These are phyloP conservation scores for Fraxinus pennsylvanica DNA, from an alignment of 257 asterid species.

Conservation along the genomic window DNA sequence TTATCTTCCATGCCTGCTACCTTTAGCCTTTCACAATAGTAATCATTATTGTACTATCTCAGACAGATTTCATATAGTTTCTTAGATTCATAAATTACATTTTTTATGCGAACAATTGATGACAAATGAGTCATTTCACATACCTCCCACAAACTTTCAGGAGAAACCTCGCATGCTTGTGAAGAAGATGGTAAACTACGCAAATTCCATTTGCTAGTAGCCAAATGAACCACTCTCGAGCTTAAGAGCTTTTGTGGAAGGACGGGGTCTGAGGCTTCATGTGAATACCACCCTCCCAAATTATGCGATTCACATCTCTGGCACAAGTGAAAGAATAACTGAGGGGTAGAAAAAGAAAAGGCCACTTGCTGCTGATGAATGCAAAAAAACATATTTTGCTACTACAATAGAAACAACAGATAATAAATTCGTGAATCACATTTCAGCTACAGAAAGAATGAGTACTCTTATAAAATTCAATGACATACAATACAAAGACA, in stretches of 20 bases:
- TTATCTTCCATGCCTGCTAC: too few relatives aligned
- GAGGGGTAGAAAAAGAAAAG: background rate
- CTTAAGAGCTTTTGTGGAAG: conserved; percentile 33
- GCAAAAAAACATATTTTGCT: background rate
- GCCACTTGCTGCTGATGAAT: background rate
- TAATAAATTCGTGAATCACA: background rate
- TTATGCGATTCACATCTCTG: conserved; percentile 62
- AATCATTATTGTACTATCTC: too few relatives aligned
- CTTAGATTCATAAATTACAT: background rate
- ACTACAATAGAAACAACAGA: background rate
- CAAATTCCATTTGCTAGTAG: conserved; percentile 51
- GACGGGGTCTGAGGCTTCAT: conserved; percentile 34
- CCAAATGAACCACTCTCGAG: conserved; percentile 33
- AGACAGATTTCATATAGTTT: too few relatives aligned
- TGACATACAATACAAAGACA: background rate
- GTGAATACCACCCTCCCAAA: conserved; percentile 40
- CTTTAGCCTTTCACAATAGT: too few relatives aligned
- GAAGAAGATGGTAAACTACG: conserved; percentile 50
- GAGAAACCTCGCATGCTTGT: conserved; percentile 52
- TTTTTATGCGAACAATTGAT: conserved; percentile 1
- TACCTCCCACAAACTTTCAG: conserved; percentile 95
- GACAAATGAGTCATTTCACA: conserved; percentile 20
- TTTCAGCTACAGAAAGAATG: background rate
- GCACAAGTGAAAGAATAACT: conserved; percentile 26
- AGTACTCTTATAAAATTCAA: background rate